Conservation (phyloP, 139 green algal species). For the Closterium sp. region DNA sequence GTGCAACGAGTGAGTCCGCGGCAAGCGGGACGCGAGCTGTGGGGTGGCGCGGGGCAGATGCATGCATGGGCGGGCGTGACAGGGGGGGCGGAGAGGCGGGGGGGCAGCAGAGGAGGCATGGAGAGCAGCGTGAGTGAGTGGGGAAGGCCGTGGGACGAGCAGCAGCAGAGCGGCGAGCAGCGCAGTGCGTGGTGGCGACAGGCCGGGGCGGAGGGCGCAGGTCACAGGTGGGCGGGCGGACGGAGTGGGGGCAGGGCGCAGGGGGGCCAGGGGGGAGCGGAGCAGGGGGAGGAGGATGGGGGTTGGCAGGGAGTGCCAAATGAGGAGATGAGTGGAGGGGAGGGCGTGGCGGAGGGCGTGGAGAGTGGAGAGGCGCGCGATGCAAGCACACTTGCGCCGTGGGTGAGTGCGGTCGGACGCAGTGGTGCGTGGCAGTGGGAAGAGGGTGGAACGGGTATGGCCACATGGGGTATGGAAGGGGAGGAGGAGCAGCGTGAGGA, state of each 20-base stretch:
- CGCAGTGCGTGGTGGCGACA: not conserved
- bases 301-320: not conserved
- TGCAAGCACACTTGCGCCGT: too few relatives aligned
- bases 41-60: not conserved
- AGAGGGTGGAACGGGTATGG: not conserved
- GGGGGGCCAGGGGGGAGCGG: too few relatives aligned
- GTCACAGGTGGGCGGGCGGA: not conserved
- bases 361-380: not conserved
- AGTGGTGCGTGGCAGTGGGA: not conserved
- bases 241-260: not conserved
- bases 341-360: not conserved
- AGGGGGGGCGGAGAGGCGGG: not conserved
- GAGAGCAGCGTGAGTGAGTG: not conserved
- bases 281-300: not conserved
- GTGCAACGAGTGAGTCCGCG: not conserved
- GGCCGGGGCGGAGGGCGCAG: not conserved
- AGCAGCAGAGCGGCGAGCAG: not conserved
- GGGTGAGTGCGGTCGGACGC: not conserved
- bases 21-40: not conserved
- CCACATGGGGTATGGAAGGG: not conserved
- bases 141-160: not conserved
- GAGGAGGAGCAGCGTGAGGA: not conserved
- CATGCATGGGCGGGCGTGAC: not conserved
- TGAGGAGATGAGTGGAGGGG: not conserved
- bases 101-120: not conserved